Evolutionary conservation across 1,284 basidiomycete species (phyloP).

Genomic region (Trichosporon sp.): DNA sequence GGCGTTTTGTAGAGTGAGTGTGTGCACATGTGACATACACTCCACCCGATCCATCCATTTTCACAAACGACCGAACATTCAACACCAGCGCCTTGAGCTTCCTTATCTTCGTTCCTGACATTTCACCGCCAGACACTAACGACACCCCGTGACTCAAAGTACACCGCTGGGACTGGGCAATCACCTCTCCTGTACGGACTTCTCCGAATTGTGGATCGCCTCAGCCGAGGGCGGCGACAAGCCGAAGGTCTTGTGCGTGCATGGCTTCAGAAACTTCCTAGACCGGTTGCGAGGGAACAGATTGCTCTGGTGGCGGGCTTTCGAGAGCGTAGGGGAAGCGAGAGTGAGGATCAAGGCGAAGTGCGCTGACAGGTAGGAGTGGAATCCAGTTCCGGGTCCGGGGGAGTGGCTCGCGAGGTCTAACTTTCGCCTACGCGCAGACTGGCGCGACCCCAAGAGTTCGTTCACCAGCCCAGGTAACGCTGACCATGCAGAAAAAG

Average conservation of each 20-base stretch:
- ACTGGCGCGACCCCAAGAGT: background rate
- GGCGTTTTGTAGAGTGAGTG: conserved; percentile 33
- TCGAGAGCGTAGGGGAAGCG: background rate
- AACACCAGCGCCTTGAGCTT: background rate
- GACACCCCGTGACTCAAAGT: background rate
- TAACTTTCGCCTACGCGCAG: background rate
- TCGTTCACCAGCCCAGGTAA: background rate
- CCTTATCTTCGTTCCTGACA: background rate
- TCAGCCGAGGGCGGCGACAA: background rate
- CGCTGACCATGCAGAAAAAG: background rate
- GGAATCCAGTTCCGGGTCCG: background rate
- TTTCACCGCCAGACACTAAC: background rate
- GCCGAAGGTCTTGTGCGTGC: background rate
- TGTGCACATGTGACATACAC: conserved; percentile 1
- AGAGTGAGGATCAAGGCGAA: background rate
- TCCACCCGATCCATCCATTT: background rate
- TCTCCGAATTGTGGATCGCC: background rate
- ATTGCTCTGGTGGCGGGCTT: background rate
- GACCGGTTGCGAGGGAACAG: background rate
- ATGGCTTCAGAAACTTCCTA: background rate
- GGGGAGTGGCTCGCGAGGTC: background rate
- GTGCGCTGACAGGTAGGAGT: background rate
- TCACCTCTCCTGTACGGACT: background rate
- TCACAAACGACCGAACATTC: background rate
- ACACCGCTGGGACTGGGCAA: background rate